Evolutionary conservation across 1,284 basidiomycete species (phyloP).

Genomic region (Rhodotorula sp.): DNA sequence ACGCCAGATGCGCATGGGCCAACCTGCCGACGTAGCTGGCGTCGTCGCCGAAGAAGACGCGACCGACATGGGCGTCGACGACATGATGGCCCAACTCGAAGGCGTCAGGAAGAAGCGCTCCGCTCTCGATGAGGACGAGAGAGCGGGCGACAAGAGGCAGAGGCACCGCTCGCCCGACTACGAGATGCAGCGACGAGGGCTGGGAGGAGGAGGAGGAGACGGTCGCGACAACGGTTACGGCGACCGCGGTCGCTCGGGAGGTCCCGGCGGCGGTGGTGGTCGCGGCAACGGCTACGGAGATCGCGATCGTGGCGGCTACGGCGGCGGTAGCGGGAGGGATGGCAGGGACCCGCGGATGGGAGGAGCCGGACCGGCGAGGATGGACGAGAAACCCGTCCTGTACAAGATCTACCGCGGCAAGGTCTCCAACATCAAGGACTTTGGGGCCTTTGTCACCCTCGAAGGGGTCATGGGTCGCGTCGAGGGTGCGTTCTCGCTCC

Average conservation of each 20-base stretch:
- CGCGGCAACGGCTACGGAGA: constrained; percentile 47
- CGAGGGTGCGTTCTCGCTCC: constrained; percentile 65
- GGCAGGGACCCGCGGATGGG: constrained; percentile 24
- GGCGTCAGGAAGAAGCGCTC: constrained; percentile 52
- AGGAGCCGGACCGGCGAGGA: constrained; percentile 26
- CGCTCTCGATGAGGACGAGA: constrained; percentile 53
- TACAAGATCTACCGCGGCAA: constrained; percentile 94
- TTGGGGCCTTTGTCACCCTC: constrained; percentile 88
- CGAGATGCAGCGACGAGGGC: constrained; percentile 9
- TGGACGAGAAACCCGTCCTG: constrained; percentile 81
- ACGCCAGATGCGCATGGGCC: constrained; percentile 20
- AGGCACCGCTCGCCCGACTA: constrained; percentile 34
- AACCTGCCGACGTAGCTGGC: constrained; percentile 49
- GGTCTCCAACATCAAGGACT: constrained; percentile 85
- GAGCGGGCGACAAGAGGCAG: constrained; percentile 22
- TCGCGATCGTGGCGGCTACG: constrained; percentile 42
- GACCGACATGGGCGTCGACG: constrained; percentile 34
- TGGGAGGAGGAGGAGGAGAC: constrained; percentile 51
- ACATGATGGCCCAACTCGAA: constrained; percentile 55
- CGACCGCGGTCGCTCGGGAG: constrained; percentile 46
- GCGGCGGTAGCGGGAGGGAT: constrained; percentile 24
- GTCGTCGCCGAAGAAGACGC: constrained; percentile 48
- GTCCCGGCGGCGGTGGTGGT: constrained; percentile 25
- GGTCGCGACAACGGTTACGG: constrained; percentile 45
- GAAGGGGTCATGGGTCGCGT: constrained; percentile 81